phyloP scores from a whole-genome alignment of 768 basidiomycete species.

The Pleurotus tuber-regium region DNA sequence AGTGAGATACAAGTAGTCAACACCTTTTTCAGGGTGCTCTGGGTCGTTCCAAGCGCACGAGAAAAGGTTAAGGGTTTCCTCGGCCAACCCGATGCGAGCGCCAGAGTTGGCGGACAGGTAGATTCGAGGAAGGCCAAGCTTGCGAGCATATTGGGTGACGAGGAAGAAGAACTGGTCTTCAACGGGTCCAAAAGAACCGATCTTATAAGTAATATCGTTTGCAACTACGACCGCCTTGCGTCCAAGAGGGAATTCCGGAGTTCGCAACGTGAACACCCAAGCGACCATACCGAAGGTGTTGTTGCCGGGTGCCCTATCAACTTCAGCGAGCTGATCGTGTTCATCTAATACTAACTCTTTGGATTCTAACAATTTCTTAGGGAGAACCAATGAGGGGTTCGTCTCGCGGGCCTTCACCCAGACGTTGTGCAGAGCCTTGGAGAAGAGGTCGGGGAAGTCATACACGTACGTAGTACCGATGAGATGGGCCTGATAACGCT shows the following conservation, averaged over 20 bases:
- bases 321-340: constrained; percentile 85
- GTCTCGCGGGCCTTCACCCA: constrained; percentile 74
- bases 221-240: constrained; percentile 88
- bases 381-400: constrained; percentile 66
- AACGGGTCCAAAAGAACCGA: constrained; percentile 93
- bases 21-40: constrained; percentile 86
- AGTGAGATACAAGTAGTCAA: constrained; percentile 95
- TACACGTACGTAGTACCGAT: constrained; percentile 99
- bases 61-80: constrained; percentile 86
- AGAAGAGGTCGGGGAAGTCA: constrained; percentile 99
- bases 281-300: constrained; percentile 98
- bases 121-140: constrained; percentile 86
- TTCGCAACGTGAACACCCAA: constrained; percentile 91
- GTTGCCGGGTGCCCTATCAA: constrained; percentile 89
- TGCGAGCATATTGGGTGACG: constrained; percentile 90
- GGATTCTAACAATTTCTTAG: constrained; percentile 77
- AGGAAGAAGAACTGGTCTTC: constrained; percentile 98
- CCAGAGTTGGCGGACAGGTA: constrained; percentile 99
- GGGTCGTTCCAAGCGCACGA: constrained; percentile 89
- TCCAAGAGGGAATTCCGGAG: constrained; percentile 90
- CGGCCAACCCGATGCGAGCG: constrained; percentile 93
- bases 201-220: constrained; percentile 98
- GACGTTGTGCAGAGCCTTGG: constrained; percentile 91
- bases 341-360: constrained; percentile 94
- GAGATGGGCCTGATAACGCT: constrained; percentile 98